These are phyloP conservation scores for Cladosporium halotolerans DNA, from an alignment of 2,329 filamentous ascomycete genomes.

Conservation along the genomic window DNA sequence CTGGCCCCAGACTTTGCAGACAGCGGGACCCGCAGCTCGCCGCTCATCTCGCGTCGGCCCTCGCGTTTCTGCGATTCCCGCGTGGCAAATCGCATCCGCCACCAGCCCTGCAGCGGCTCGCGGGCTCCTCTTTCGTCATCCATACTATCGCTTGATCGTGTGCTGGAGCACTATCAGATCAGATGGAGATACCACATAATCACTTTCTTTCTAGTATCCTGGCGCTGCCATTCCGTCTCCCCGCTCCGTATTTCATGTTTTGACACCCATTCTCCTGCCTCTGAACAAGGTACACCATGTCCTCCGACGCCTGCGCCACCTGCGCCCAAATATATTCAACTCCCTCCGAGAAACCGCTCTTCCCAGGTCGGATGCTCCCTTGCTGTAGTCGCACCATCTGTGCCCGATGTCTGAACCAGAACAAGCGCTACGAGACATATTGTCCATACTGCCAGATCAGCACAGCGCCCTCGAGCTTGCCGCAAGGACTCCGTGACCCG, in stretches of 20 bases:
- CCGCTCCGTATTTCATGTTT: too few relatives aligned
- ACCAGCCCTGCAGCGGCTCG: too few relatives aligned
- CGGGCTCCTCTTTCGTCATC: neutral
- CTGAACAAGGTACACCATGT: neutral
- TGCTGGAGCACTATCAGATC: too few relatives aligned
- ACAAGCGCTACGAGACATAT: slow-evolving; percentile 60
- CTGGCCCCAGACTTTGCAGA: neutral
- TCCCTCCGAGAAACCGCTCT: slow-evolving; percentile 52
- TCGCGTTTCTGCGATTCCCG: neutral
- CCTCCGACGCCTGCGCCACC: slow-evolving; percentile 25
- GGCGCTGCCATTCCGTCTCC: too few relatives aligned
- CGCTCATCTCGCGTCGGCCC: neutral
- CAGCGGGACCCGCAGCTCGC: neutral
- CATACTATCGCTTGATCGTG: neutral
- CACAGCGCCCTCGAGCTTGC: slow-evolving; percentile 51
- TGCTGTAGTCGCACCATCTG: slow-evolving; percentile 71
- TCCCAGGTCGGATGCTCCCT: slow-evolving; percentile 54
- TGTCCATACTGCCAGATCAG: slow-evolving; percentile 75
- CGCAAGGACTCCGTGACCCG: slow-evolving; percentile 62
- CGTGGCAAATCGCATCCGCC: neutral
- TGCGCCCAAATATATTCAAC: slow-evolving; percentile 25
- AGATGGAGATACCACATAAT: too few relatives aligned
- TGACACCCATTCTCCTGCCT: too few relatives aligned
- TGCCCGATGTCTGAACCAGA: slow-evolving; percentile 61
- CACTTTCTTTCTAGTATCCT: too few relatives aligned